Conservation (phyloP, 2,329 filamentous ascomycete species). For the Ceratocystis smalleyi region DNA sequence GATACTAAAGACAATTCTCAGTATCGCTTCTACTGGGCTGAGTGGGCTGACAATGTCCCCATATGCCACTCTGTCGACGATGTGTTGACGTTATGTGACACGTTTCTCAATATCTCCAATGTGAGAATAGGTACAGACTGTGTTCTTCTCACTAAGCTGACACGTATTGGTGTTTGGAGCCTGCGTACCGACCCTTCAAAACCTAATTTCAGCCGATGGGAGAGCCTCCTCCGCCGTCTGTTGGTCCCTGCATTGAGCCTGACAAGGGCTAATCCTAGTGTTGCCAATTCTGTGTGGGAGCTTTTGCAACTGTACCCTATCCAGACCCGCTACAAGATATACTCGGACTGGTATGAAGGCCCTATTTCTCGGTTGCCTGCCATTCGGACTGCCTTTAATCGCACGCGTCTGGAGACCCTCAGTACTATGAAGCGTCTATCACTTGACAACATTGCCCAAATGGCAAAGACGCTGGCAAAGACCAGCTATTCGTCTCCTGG, state of each 20-base stretch:
- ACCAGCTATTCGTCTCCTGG: slow-evolving; percentile 84
- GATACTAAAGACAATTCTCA: slow-evolving; percentile 62
- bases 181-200: slow-evolving; percentile 54
- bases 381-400: slow-evolving; percentile 63
- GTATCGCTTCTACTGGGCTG: slow-evolving; percentile 93
- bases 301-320: slow-evolving; percentile 66
- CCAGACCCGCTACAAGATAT: slow-evolving; percentile 67
- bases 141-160: slow-evolving; percentile 60
- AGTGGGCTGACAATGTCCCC: slow-evolving; percentile 88
- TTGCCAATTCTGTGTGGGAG: slow-evolving; percentile 74
- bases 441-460: slow-evolving; percentile 68
- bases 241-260: slow-evolving; percentile 81
- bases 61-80: slow-evolving; percentile 83
- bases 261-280: slow-evolving; percentile 66
- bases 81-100: slow-evolving; percentile 71
- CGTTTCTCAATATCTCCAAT: slow-evolving; percentile 70
- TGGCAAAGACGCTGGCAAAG: slow-evolving; percentile 80
- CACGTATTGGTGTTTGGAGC: slow-evolving; percentile 70
- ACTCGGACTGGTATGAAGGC: slow-evolving; percentile 82
- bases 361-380: slow-evolving; percentile 60
- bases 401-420: slow-evolving; percentile 62
- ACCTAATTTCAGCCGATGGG: slow-evolving; percentile 62
- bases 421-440: slow-evolving; percentile 80
- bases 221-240: slow-evolving; percentile 64
- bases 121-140: slow-evolving; percentile 80